Evolutionary conservation across 441 rosid species (phyloP).

Genomic region (Pelargonium hybrid): DNA sequence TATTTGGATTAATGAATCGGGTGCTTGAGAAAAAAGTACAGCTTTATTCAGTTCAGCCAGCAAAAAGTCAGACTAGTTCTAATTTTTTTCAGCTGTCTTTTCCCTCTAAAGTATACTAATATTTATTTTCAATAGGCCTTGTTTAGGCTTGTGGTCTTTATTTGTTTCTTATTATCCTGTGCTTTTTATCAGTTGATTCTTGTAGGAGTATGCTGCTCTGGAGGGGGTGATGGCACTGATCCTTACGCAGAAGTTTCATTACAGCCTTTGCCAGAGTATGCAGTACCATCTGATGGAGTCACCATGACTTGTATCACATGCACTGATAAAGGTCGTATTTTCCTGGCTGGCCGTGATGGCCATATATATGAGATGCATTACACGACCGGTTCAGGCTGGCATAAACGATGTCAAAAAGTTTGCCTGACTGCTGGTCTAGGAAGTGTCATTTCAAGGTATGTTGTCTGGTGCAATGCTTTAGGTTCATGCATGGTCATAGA

Average conservation of each 20-base stretch:
- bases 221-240: conserved; percentile 69
- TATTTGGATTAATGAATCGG: background rate
- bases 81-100: background rate
- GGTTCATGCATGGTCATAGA: background rate
- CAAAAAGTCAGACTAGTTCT: background rate
- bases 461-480: conserved; percentile 4
- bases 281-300: conserved; percentile 85
- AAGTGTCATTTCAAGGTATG: conserved; percentile 80
- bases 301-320: conserved; percentile 83
- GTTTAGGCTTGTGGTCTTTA: conserved; percentile 6
- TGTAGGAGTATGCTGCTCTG: conserved; percentile 89
- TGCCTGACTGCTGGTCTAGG: conserved; percentile 93
- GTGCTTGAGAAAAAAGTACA: background rate
- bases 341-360: conserved; percentile 90
- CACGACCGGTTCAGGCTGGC: conserved; percentile 83
- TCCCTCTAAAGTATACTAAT: conserved; percentile 5
- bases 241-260: conserved; percentile 83
- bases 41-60: background rate
- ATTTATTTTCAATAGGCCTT: background rate
- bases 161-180: conserved; percentile 20
- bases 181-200: conserved; percentile 65
- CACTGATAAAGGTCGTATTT: conserved; percentile 75
- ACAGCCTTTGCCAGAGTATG: conserved; percentile 83
- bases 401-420: conserved; percentile 77
- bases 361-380: conserved; percentile 79